Conservation (phyloP, 768 basidiomycete genomes). For the Cubamyces lactineus region DNA sequence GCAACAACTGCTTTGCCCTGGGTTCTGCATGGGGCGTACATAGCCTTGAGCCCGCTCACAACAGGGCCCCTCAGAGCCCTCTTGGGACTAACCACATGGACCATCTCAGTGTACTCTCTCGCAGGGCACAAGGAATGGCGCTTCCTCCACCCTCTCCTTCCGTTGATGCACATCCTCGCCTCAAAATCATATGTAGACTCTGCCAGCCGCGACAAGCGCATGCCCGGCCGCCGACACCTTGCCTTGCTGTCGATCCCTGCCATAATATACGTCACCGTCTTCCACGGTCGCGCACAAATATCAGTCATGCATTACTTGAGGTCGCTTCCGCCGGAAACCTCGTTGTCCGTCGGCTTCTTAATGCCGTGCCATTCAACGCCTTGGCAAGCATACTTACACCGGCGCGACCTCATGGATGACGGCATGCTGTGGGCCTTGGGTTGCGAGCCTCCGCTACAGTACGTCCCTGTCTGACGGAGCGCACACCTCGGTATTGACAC, state of each 20-base stretch:
- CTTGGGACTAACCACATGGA: slow-evolving; percentile 59
- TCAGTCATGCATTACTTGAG: slow-evolving; percentile 72
- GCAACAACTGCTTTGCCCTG: slow-evolving; percentile 77
- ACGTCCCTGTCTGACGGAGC: slow-evolving; percentile 35
- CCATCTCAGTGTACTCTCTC: slow-evolving; percentile 69
- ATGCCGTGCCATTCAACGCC: slow-evolving; percentile 99
- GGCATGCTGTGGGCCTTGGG: slow-evolving; percentile 81
- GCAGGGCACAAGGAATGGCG: slow-evolving; percentile 97
- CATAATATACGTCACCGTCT: slow-evolving; percentile 68
- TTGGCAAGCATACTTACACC: slow-evolving; percentile 86
- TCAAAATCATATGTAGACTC: slow-evolving; percentile 66
- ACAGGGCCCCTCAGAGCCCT: slow-evolving; percentile 42
- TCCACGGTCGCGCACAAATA: slow-evolving; percentile 83
- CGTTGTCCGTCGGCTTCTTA: slow-evolving; percentile 70
- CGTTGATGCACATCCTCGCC: slow-evolving; percentile 79
- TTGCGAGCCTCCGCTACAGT: slow-evolving; percentile 93
- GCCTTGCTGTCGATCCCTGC: slow-evolving; percentile 61
- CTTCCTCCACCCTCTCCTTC: slow-evolving; percentile 90
- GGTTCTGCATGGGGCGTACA: slow-evolving; percentile 61
- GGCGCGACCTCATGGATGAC: slow-evolving; percentile 54
- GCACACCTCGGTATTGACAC: not conserved
- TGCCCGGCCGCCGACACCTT: slow-evolving; percentile 17
- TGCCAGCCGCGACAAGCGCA: not conserved
- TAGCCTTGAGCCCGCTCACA: slow-evolving; percentile 23
- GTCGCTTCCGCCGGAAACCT: slow-evolving; percentile 49